Evolutionary conservation across 371 early-diverging fungal species (phyloP).

Genomic region (Umbelopsis sp.): DNA sequence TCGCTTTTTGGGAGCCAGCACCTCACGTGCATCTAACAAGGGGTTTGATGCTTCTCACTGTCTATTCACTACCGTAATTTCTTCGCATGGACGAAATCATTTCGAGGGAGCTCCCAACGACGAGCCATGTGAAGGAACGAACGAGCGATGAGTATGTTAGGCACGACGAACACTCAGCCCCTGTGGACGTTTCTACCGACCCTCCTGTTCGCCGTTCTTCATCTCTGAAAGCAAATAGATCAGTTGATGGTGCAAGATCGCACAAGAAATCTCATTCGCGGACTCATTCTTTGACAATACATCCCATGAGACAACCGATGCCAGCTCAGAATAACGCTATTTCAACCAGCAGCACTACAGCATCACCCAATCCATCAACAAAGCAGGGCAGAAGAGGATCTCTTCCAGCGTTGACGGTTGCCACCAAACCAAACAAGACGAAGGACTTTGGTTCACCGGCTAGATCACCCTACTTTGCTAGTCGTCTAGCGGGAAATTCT

Average conservation of each 20-base stretch:
- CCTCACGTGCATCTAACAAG: constrained; percentile 1
- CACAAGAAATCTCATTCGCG: constrained; percentile 25
- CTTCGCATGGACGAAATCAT: constrained; percentile 18
- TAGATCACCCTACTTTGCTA: constrained; percentile 15
- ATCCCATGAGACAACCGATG: constrained; percentile 26
- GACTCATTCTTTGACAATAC: constrained; percentile 35
- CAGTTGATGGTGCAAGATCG: constrained; percentile 4
- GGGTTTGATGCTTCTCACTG: not conserved
- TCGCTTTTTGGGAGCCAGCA: constrained; percentile 3
- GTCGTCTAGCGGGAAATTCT: not conserved
- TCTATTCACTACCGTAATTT: not conserved
- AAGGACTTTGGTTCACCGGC: constrained; percentile 6
- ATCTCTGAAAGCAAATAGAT: constrained; percentile 11
- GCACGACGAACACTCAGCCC: not conserved
- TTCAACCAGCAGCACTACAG: not conserved
- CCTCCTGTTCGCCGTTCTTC: constrained; percentile 1
- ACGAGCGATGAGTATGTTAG: constrained; percentile 1
- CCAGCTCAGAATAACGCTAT: not conserved
- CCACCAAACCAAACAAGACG: not conserved
- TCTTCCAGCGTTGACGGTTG: constrained; percentile 22
- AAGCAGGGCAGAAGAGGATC: constrained; percentile 29
- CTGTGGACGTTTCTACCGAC: not conserved
- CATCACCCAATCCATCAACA: not conserved
- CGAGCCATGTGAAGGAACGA: constrained; percentile 7
- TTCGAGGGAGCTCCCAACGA: constrained; percentile 5